Percentiles rank a stretch among this genome's conserved stretches.
Evolutionary conservation across 2,329 filamentous ascomycete genomes (phyloP).

Genomic region (Cercospora canescens): DNA sequence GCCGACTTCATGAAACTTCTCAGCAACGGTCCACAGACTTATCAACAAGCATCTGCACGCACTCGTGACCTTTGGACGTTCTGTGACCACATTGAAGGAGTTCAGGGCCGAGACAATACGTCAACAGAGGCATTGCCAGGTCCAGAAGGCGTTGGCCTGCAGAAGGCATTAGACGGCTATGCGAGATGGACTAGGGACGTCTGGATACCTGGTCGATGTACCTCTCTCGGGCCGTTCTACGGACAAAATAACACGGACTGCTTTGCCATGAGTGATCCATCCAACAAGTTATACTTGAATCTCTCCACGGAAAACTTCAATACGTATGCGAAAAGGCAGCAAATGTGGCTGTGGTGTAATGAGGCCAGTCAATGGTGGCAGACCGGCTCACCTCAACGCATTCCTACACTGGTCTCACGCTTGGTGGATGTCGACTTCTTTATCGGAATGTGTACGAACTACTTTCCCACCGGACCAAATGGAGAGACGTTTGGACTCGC

Average conservation of each 20-base stretch:
- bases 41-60: too few species aligned
- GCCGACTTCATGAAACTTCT: too few species aligned
- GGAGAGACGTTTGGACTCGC: constrained; percentile 52
- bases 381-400: constrained; percentile 50
- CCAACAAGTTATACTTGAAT: constrained; percentile 51
- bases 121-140: constrained; percentile 19
- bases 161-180: constrained; percentile 55
- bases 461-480: constrained; percentile 53
- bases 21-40: too few species aligned
- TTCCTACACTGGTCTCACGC: constrained; percentile 53
- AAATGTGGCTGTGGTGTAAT: constrained; percentile 64
- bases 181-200: constrained; percentile 53
- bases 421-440: constrained; percentile 54
- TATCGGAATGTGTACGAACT: constrained; percentile 56
- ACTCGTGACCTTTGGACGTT: too few species aligned
- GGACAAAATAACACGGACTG: constrained; percentile 49
- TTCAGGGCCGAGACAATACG: too few species aligned
- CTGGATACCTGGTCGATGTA: constrained; percentile 51
- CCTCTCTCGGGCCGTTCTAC: constrained; percentile 42
- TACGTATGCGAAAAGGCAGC: constrained; percentile 52
- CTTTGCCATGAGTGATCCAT: constrained; percentile 42
- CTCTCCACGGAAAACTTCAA: constrained; percentile 56
- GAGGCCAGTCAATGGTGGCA: constrained; percentile 61
- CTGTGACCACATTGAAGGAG: too few species aligned
- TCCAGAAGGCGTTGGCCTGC: constrained; percentile 53